These are phyloP conservation scores for Xylaria multiplex DNA, from an alignment of 2,329 filamentous ascomycete genomes.

Conservation along the genomic window DNA sequence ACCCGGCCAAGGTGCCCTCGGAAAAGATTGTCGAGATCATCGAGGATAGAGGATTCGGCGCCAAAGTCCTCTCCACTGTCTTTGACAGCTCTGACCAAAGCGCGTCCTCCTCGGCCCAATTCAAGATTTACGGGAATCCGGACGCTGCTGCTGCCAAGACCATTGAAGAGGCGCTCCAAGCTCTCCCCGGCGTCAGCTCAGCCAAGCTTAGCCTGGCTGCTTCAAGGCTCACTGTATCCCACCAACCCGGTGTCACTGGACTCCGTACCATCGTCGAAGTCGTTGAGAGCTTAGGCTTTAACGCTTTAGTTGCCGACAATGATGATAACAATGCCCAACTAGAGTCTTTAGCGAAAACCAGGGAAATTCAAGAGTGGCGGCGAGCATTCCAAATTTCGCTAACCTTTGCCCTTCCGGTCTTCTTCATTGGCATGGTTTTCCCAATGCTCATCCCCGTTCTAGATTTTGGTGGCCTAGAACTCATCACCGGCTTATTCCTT, in stretches of 20 bases:
- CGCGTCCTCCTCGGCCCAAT: constrained; percentile 71
- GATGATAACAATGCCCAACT: constrained; percentile 98
- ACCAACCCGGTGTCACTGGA: constrained; percentile 77
- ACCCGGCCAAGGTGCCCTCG: constrained; percentile 74
- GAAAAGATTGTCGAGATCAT: constrained; percentile 84
- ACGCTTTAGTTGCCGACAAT: constrained; percentile 87
- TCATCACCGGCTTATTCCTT: constrained; percentile 82
- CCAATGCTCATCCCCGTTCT: constrained; percentile 83
- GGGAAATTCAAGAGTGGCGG: constrained; percentile 94
- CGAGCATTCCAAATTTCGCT: constrained; percentile 81
- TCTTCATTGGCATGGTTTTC: constrained; percentile 91
- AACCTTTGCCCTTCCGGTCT: constrained; percentile 87
- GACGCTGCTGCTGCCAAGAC: constrained; percentile 76
- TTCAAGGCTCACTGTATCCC: constrained; percentile 77
- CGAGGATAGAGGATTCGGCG: constrained; percentile 90
- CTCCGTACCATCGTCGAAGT: constrained; percentile 83
- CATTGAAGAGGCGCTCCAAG: constrained; percentile 74
- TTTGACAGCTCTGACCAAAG: constrained; percentile 65
- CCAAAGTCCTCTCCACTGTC: constrained; percentile 80
- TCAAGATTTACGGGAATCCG: constrained; percentile 84
- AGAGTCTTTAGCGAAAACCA: constrained; percentile 94
- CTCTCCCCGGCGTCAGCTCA: constrained; percentile 76
- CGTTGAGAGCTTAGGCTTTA: constrained; percentile 84
- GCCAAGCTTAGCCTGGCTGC: constrained; percentile 78
- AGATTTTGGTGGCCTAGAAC: constrained; percentile 76